Evolutionary conservation across 805 yeast species (phyloP).

Genomic region (Saccharomycopsis malanga): DNA sequence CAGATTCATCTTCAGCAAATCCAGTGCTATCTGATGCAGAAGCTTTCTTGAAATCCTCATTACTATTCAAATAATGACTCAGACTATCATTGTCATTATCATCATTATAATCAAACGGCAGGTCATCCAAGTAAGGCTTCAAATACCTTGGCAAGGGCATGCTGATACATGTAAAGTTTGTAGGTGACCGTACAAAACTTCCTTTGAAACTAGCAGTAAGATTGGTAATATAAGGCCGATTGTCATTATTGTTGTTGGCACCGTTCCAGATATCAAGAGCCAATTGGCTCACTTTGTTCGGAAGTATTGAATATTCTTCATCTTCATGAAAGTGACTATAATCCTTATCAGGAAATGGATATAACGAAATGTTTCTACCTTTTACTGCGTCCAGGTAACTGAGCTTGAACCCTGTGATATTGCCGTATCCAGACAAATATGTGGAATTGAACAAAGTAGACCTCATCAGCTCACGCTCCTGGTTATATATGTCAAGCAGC

Average conservation of each 20-base stretch:
- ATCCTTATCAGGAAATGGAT: constrained; percentile 47
- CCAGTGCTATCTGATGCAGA: constrained; percentile 26
- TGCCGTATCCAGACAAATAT: constrained; percentile 52
- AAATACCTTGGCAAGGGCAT: constrained; percentile 32
- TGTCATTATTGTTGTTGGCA: not conserved
- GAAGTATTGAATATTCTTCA: constrained; percentile 51
- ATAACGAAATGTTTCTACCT: constrained; percentile 40
- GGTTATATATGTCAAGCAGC: constrained; percentile 33
- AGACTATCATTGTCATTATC: constrained; percentile 9
- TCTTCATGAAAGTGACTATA: constrained; percentile 41
- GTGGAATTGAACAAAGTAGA: constrained; percentile 34
- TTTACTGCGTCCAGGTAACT: constrained; percentile 53
- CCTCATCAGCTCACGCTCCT: constrained; percentile 28
- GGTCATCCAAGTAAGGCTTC: constrained; percentile 27
- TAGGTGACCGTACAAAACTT: constrained; percentile 27
- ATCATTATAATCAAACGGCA: constrained; percentile 21
- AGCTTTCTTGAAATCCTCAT: constrained; percentile 20
- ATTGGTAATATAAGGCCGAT: constrained; percentile 33
- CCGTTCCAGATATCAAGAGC: constrained; percentile 51
- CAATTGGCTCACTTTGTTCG: constrained; percentile 43
- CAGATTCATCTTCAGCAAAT: constrained; percentile 15
- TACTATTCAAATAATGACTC: constrained; percentile 16
- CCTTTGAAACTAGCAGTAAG: constrained; percentile 45
- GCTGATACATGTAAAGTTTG: constrained; percentile 22
- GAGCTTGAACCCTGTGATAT: constrained; percentile 63